Percentiles rank a stretch among this genome's conserved stretches.
Conservation (phyloP, 108 stramenopile genomes). For the Aurantiochytrium sp. region DNA sequence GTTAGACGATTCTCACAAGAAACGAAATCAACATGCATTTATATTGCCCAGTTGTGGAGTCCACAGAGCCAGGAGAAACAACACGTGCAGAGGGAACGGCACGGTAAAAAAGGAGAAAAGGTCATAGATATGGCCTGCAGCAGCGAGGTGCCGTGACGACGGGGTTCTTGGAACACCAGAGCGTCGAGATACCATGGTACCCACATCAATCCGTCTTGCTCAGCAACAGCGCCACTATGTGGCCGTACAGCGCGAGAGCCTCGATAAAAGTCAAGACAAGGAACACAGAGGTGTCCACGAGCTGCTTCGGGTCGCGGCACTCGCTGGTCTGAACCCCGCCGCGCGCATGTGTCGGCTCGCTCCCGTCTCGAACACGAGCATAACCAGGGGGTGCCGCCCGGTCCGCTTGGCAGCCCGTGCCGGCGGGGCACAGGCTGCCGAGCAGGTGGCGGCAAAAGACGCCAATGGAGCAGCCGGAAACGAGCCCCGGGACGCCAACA, state of each 20-base stretch:
- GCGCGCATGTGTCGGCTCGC: slow-evolving; percentile 70
- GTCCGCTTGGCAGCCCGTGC: not conserved
- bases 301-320: slow-evolving; percentile 95
- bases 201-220: too few relatives aligned
- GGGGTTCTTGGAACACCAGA: too few relatives aligned
- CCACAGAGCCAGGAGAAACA: too few relatives aligned
- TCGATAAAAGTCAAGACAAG: slow-evolving; percentile 98
- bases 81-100: too few relatives aligned
- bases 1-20: not conserved
- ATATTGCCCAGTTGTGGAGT: not conserved
- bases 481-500: slow-evolving; percentile 91
- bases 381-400: not conserved
- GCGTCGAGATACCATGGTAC: not conserved
- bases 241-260: slow-evolving; percentile 93
- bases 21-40: not conserved
- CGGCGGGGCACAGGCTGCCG: not conserved
- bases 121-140: too few relatives aligned
- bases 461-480: slow-evolving; percentile 97
- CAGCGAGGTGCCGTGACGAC: too few relatives aligned
- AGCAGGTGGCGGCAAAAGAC: slow-evolving; percentile 43
- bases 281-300: slow-evolving; percentile 85
- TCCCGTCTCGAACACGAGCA: slow-evolving; percentile 83
- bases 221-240: slow-evolving; percentile 95
- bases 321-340: too few relatives aligned
- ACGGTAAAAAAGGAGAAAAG: too few relatives aligned